Base-by-base conservation (phyloP, 345 rosid genomes). In the Laguncularia racemosa region DNA sequence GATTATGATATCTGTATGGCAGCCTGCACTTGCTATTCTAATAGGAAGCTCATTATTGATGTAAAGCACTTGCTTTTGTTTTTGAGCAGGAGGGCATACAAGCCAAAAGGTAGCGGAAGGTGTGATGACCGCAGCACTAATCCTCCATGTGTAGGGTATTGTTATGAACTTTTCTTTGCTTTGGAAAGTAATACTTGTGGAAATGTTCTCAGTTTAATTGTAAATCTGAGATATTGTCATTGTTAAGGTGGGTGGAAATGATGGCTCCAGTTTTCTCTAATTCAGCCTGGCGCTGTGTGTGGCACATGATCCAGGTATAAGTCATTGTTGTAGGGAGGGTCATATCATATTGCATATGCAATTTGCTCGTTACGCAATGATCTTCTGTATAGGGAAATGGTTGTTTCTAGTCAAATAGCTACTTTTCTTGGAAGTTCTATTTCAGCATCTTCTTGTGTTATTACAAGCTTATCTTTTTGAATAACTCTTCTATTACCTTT, bases 241-340 rank as follows among this genome's bases (percentile, higher is more conserved):
- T 66, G 61, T 1, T 71, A 78, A 92, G 98, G 49, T 92, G 98
- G 98, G 98, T 92, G 40, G 98, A 89, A 74, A 80, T 92, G 85
- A 92, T 92, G 98, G 95, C 91, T 23, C 98, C 98, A 20, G 98
- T 92, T 10, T 92, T 92, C 77, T 92, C 98, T 1, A 83, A 74
- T 72, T 78, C 80, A 51, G 91, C 98, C 5, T 92, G 98, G 98
- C 77, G 81, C 64, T 92, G 98, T 72, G 70, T 77, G 9, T 92
- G 96, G 96, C 67, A 86, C 75, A 86, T 92, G 98, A 71, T 92
- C 69, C 96, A 92, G 95, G 98, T 89, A 77, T n/a, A 17, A 13
- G 38, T 26, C 67, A 21, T 26, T 17, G 49, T 23, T 23, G 3
- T 23, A 4, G 26, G 26, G 26, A 23, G 26, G 26, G 26, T 23